Conservation (phyloP, 1,284 basidiomycete species). For the Ceratobasidium sp. region DNA sequence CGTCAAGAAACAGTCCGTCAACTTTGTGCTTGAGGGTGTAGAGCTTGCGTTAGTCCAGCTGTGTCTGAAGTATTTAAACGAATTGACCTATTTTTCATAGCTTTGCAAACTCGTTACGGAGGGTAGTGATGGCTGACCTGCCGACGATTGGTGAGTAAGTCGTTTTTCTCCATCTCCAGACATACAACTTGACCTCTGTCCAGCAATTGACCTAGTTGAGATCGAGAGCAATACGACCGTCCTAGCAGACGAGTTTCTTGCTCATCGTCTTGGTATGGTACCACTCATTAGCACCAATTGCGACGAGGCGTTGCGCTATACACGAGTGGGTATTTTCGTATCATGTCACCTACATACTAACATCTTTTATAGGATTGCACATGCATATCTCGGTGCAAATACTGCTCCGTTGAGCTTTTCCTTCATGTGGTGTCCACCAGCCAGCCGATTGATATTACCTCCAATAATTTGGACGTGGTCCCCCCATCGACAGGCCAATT, state of each 20-base stretch:
- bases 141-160: slow-evolving; percentile 83
- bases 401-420: slow-evolving; percentile 78
- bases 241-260: slow-evolving; percentile 96
- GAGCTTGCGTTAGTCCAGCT: slow-evolving; percentile 75
- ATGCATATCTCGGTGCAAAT: slow-evolving; percentile 77
- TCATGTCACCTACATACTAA: neutral
- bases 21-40: slow-evolving; percentile 91
- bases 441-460: slow-evolving; percentile 80
- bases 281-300: slow-evolving; percentile 87
- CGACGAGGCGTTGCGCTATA: slow-evolving; percentile 83
- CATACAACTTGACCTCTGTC: slow-evolving; percentile 8
- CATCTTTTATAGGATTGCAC: slow-evolving; percentile 74
- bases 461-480: slow-evolving; percentile 72
- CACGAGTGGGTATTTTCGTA: slow-evolving; percentile 61
- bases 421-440: slow-evolving; percentile 75
- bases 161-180: slow-evolving; percentile 42
- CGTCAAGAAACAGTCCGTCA: slow-evolving; percentile 77
- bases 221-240: slow-evolving; percentile 92
- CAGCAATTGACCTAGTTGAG: slow-evolving; percentile 97
- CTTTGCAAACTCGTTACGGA: slow-evolving; percentile 86
- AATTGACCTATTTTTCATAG: slow-evolving; percentile 53
- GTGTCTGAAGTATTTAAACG: slow-evolving; percentile 34
- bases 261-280: slow-evolving; percentile 93
- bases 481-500: slow-evolving; percentile 48
- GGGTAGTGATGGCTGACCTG: slow-evolving; percentile 94